Conservation (phyloP, 352 stramenopile genomes). For the Phytophthora lateralis region DNA sequence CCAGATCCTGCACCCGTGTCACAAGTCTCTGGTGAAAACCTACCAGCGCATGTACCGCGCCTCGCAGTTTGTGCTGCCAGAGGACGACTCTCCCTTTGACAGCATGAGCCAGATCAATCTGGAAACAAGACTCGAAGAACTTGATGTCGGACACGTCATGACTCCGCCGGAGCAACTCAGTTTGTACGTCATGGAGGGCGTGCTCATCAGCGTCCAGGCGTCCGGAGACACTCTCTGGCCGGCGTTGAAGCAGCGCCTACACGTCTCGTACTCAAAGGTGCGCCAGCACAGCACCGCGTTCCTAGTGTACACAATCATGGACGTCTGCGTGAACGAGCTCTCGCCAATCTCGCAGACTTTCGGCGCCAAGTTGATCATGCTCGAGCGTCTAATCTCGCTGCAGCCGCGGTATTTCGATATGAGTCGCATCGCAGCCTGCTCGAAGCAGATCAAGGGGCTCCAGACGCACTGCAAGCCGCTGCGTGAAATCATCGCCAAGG, state of each 20-base stretch:
- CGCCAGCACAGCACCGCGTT: slow-evolving; percentile 75
- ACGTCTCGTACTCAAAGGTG: slow-evolving; percentile 81
- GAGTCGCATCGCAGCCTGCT: slow-evolving; percentile 45
- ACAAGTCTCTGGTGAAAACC: slow-evolving; percentile 50
- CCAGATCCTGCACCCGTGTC: slow-evolving; percentile 52
- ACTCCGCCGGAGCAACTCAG: slow-evolving; percentile 74
- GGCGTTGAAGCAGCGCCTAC: slow-evolving; percentile 57
- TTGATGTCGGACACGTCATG: slow-evolving; percentile 61
- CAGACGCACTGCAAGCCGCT: slow-evolving; percentile 70
- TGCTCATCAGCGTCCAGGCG: slow-evolving; percentile 70
- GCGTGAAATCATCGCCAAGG: slow-evolving; percentile 60
- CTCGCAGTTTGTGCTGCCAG: slow-evolving; percentile 51
- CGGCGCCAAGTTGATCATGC: slow-evolving; percentile 66
- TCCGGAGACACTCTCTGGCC: slow-evolving; percentile 43
- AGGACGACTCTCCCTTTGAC: slow-evolving; percentile 55
- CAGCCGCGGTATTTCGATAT: slow-evolving; percentile 60
- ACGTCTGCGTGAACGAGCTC: slow-evolving; percentile 77
- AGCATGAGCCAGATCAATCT: slow-evolving; percentile 64
- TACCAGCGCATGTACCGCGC: slow-evolving; percentile 74
- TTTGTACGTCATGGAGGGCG: slow-evolving; percentile 64
- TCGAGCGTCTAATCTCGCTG: slow-evolving; percentile 58
- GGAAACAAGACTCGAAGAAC: slow-evolving; percentile 47
- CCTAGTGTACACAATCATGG: slow-evolving; percentile 75
- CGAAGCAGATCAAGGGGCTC: slow-evolving; percentile 72
- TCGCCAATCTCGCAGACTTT: slow-evolving; percentile 72